Evolutionary conservation across 106 monocot species (phyloP).

Genomic region (Dendrobium huoshanense): DNA sequence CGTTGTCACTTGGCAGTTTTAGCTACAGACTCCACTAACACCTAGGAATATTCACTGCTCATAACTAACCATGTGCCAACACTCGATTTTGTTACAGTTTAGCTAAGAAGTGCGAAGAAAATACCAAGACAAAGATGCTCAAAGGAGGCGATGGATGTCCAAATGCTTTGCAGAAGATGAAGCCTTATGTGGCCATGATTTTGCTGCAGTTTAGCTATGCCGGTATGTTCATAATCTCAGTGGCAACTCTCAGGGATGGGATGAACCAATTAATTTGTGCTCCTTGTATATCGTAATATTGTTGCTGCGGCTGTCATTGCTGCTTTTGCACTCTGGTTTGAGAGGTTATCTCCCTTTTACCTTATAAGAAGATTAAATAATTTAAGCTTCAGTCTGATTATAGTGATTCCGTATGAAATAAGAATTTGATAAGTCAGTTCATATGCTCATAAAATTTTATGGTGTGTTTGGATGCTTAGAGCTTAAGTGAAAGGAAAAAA

Average conservation of each 20-base stretch:
- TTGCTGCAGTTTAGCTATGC: slow-evolving; percentile 41
- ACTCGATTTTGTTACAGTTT: slow-evolving; percentile 35
- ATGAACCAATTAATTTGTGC: slow-evolving; percentile 54
- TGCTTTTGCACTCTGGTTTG: slow-evolving; percentile 47
- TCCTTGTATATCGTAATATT: slow-evolving; percentile 50
- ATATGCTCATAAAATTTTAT: no score
- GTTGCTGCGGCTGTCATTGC: slow-evolving; percentile 35
- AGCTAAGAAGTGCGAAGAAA: background rate
- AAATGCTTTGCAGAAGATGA: slow-evolving; percentile 16
- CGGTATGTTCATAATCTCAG: slow-evolving; percentile 42
- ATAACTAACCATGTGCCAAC: no score
- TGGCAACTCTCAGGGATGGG: slow-evolving; percentile 36
- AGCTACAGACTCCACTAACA: no score
- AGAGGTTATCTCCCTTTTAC: slow-evolving; percentile 23
- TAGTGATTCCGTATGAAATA: background rate
- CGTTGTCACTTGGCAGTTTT: no score
- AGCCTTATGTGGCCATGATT: slow-evolving; percentile 45
- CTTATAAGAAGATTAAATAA: no score
- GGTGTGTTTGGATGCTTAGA: no score
- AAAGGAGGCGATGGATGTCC: background rate
- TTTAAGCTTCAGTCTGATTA: background rate
- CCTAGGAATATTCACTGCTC: no score
- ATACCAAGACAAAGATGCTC: background rate
- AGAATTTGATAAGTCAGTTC: no score
- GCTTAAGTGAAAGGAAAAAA: no score